Evolutionary conservation across 768 basidiomycete species (phyloP).

Genomic region (Rhodotorula taiwanensis): DNA sequence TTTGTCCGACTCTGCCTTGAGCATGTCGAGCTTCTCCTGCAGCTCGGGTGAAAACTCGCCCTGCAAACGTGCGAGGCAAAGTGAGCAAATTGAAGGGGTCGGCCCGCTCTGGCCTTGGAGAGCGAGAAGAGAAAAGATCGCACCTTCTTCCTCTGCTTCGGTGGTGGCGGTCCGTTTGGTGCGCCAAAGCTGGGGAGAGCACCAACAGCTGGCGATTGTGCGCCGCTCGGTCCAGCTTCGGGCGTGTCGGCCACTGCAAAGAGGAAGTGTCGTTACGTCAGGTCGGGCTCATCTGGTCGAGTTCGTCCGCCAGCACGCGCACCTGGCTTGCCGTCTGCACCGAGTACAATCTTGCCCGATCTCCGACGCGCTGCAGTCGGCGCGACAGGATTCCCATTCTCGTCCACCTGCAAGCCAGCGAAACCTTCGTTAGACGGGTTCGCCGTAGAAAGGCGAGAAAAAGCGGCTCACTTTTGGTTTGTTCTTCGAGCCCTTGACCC

Average conservation of each 20-base stretch:
- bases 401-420: slow-evolving; percentile 8
- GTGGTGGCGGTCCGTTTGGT: neutral
- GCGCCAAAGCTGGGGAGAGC: neutral
- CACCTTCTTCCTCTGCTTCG: slow-evolving; percentile 18
- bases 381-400: slow-evolving; percentile 22
- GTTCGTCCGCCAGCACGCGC: no score
- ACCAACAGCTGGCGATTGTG: neutral
- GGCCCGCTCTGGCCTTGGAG: neutral
- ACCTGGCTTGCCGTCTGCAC: slow-evolving; percentile 23
- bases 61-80: slow-evolving; percentile 5
- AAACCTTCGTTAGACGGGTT: no score
- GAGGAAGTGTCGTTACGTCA: no score
- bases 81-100: neutral
- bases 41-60: slow-evolving; percentile 65
- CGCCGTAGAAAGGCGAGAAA: neutral
- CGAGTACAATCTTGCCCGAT: slow-evolving; percentile 9
- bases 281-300: no score
- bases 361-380: slow-evolving; percentile 2
- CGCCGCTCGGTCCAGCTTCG: neutral
- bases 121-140: neutral
- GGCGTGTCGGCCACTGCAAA: neutral
- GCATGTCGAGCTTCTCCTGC: slow-evolving; percentile 55
- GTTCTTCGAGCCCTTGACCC: slow-evolving; percentile 28
- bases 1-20: slow-evolving; percentile 49
- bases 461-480: slow-evolving; percentile 18